Evolutionary conservation across 1,139 yeast genomes (phyloP), one percentile per base, ranked within the genome.

Genomic region (Yamadazyma friedrichii): DNA sequence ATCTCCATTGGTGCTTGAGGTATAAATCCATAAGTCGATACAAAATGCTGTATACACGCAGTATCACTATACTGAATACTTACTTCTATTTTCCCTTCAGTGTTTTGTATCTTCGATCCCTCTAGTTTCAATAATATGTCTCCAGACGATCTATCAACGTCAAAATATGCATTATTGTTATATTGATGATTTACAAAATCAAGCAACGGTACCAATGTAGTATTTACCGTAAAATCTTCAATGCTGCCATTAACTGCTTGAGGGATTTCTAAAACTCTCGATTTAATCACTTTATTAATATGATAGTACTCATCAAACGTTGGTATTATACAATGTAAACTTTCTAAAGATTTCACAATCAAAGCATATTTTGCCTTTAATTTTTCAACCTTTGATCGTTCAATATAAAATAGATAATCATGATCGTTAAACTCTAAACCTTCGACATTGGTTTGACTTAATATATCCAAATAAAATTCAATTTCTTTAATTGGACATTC

Each of bases 211-310:
- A 84, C 87, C 42, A 84, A 57, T 0, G 87, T 74, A 0, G 80
- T 69, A 40, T 77, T 72, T 5, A 78, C 77, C 9, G 61, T 57
- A 47, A 65, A 83, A 37, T 72, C 76, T 11, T 57, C 59, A 24
- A 47, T 49, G 15, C 37, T 26, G 6, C 38, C 45, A 4, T 44
- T 54, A 8, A 46, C 50, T 2, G 46, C 52, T 38, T 76, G 62
- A 2, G 91, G 89, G 3, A 83, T 80, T 54, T 82, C 88, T 39
- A 83, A 61, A 1, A 77, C 74, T 43, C 91, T 64, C 1, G 88
- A 81, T 34, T 70, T 62, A 0, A 82, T 65, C 0, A 83, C 81
- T 32, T 74, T 70, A 40, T 62, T 64, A 11, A 81, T 53, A 42
- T 73, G 82, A 38, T 55, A 60, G 17, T 65, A 62, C 29, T 55